Evolutionary conservation across 768 basidiomycete species (phyloP).

Genomic region (Leucocoprinus sp.): DNA sequence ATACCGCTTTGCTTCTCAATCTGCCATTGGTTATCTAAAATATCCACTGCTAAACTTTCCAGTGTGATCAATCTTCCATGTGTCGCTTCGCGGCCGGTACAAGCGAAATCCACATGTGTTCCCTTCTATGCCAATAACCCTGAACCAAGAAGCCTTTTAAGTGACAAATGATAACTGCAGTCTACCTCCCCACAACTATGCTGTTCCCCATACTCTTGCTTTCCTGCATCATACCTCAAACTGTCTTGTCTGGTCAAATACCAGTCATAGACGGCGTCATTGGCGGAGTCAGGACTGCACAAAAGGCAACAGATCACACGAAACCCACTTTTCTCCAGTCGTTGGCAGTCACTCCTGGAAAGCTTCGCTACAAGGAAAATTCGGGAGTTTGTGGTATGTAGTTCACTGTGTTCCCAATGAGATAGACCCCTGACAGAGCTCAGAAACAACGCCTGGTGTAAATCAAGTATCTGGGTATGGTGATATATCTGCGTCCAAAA

Average conservation of each 20-base stretch:
- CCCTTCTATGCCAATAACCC: too few species aligned
- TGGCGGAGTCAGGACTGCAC: conserved; percentile 41
- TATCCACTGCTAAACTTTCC: too few species aligned
- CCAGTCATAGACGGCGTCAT: conserved; percentile 42
- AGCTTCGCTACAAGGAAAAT: conserved; percentile 49
- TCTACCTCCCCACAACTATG: too few species aligned
- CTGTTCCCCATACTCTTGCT: background rate
- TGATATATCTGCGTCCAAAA: conserved; percentile 47
- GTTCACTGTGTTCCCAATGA: background rate
- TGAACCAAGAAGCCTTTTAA: too few species aligned
- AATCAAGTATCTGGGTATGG: conserved; percentile 59
- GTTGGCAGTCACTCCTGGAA: conserved; percentile 33
- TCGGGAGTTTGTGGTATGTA: conserved; percentile 51
- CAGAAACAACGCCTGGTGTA: conserved; percentile 55
- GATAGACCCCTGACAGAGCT: background rate
- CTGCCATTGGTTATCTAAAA: too few species aligned
- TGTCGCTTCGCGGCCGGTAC: too few species aligned
- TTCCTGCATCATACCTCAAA: background rate
- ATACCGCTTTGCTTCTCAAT: too few species aligned
- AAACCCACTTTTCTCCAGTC: conserved; percentile 13
- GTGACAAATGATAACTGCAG: too few species aligned
- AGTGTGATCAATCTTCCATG: too few species aligned
- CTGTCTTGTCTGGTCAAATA: conserved; percentile 29
- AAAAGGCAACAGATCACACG: conserved; percentile 11
- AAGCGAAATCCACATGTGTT: too few species aligned